Evolutionary conservation across 2,329 filamentous ascomycete genomes (phyloP).

Genomic region (Arthroderma sp.): DNA sequence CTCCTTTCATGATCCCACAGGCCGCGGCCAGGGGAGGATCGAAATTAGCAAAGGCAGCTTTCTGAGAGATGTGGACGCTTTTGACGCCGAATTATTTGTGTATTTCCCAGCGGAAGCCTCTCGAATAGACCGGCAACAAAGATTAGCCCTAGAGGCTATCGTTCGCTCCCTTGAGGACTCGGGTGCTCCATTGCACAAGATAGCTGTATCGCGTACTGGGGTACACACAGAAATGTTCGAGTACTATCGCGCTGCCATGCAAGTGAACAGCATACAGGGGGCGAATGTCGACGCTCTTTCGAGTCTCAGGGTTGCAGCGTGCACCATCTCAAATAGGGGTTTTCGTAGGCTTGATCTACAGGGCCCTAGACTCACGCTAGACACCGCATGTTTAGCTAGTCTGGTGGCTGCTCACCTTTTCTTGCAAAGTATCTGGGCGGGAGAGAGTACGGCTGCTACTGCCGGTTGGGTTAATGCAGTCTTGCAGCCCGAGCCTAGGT

Average conservation of each 20-base stretch:
- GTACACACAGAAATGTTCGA: constrained; percentile 9
- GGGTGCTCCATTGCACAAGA: not conserved
- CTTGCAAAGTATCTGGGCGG: constrained; percentile 6
- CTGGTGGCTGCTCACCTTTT: constrained; percentile 9
- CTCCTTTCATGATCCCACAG: not conserved
- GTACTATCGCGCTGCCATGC: constrained; percentile 5
- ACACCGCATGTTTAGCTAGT: constrained; percentile 10
- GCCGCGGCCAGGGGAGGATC: not conserved
- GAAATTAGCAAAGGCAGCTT: not conserved
- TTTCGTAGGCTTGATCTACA: constrained; percentile 11
- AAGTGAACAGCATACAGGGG: not conserved
- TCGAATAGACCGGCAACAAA: constrained; percentile 22
- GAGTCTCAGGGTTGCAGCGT: not conserved
- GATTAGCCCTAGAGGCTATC: not conserved
- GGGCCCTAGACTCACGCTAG: constrained; percentile 11
- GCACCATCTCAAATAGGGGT: constrained; percentile 4
- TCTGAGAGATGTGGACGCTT: not conserved
- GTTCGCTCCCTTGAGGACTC: not conserved
- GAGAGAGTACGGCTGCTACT: constrained; percentile 13
- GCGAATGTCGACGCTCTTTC: not conserved
- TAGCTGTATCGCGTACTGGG: constrained; percentile 6
- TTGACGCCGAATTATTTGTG: constrained; percentile 14
- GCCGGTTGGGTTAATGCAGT: not conserved
- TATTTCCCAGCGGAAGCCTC: constrained; percentile 24
- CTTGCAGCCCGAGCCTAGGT: not conserved